Evolutionary conservation across 352 stramenopile species (phyloP), one percentile per base, ranked within the genome.

Genomic region (Nothophytophthora sp.): DNA sequence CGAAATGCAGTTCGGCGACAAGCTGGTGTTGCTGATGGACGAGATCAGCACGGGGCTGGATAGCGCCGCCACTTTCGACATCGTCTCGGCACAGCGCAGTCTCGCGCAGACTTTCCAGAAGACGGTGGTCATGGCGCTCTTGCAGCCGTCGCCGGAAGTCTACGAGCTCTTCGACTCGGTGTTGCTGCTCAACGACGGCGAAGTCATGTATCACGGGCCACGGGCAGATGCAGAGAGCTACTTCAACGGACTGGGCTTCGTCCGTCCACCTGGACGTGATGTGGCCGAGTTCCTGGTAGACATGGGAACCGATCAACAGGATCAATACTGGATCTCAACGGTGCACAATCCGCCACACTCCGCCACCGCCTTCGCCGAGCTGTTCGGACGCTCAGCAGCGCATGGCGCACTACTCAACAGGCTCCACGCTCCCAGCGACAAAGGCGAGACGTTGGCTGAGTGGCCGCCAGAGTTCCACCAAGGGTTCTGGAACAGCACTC

Each of bases 41-140:
- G 82, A 96, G 67, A 97, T 98, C 58, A 92, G 75, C 45, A 98
- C 90, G 16, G 92, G 94, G 1, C 76, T 98, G 18, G 92, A 98
- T 73, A 81, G 72, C 25, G 79, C 88, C 7, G 94, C 88, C 11
- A 95, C 90, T 5, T 93, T 76, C 50, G 91, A 98, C 52, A 97
- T 98, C 52, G 18, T 94, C 4, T 30, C 38, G 10, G 50, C 30
- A 22, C 61, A 87, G 16, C 81, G 92, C 53, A 60, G 68, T 36
- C 57, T 70, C 11, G 67, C 60, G 25, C 32, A 57, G n/a, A 33
- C 24, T 4, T 73, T 71, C 24, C 25, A 39, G 9, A 92, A 39
- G 55, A 73, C 30, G 54, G 34, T 63, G 15, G 69, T 88, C 18
- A 60, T 95, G 6, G 78, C 81, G 6, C 63, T 96, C 36, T 57